A percentile compares a stretch with the other conserved stretches of the same genome.
These are phyloP conservation scores for Plasmodium adleri DNA, from an alignment of 169 alveolate species.

Conservation along the genomic window DNA sequence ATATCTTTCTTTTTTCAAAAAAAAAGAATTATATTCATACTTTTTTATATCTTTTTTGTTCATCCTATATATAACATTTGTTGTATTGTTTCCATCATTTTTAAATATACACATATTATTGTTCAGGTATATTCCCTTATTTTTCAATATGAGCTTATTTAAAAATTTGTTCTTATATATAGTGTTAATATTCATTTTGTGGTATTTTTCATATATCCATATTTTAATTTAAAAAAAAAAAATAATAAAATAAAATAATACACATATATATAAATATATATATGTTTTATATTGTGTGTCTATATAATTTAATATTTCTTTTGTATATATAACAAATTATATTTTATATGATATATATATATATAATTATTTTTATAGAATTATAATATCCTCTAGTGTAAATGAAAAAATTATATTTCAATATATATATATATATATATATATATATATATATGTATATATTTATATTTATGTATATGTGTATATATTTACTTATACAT, in stretches of 20 bases:
- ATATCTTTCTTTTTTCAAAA: too few species aligned
- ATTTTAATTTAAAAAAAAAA: not conserved
- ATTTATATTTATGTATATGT: too few species aligned
- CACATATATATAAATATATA: not conserved
- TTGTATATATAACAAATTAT: too few species aligned
- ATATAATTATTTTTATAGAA: too few species aligned
- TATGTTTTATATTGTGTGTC: not conserved
- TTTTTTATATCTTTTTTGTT: conserved; percentile 7
- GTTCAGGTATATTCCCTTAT: conserved; percentile 8
- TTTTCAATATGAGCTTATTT: not conserved
- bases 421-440: too few species aligned
- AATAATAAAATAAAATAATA: not conserved
- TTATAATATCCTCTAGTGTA: too few species aligned
- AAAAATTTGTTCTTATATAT: conserved; percentile 12
- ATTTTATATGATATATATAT: too few species aligned
- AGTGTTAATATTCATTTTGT: conserved; percentile 13
- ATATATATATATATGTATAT: too few species aligned
- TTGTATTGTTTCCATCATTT: not conserved
- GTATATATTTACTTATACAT: too few species aligned
- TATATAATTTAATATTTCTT: not conserved
- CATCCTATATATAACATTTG: not conserved
- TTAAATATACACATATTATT: not conserved
- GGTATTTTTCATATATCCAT: not conserved
- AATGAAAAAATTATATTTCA: too few species aligned
- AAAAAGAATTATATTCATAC: too few species aligned